Base-by-base conservation (phyloP, 495 filamentous ascomycete species). In the Cercophora samala region DNA sequence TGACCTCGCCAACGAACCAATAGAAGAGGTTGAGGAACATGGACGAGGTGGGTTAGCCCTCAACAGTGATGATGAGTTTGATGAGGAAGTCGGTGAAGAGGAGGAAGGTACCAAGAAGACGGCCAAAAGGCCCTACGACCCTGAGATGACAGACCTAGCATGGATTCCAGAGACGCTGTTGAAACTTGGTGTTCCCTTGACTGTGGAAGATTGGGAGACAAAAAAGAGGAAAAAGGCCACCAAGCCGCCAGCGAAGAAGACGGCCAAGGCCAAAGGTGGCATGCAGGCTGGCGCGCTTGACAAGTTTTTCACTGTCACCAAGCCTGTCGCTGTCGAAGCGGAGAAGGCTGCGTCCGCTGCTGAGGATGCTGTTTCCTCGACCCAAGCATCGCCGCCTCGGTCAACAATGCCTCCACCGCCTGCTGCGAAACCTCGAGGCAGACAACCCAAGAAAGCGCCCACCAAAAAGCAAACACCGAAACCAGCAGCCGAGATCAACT, bases 131-230 rank as follows among this genome's bases (percentile, higher is more conserved):
- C 76, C 86, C 32, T 86, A 84, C n/a, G 81, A 87, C 54, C 89
- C 89, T 0, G 91, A 86, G 58, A 88, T 94, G 69, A 86, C 91
- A 3, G 86, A 87, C 32, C 75, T 86, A 46, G 72, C 82, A 3
- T 99, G 93, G 93, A 77, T 97, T 5, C 85, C 91, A 13, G 89
- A 93, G 71, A 83, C 85, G 0, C 80, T 91, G 66, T 88, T 87
- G 11, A 89, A 86, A 63, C 73, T 90, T 18, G 90, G 92, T 0
- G 82, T 91, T 60, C 92, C 91, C 21, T 76, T 89, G 15, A 84
- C 86, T n/a, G 87, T 93, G 1, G 83, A 90, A 65, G 87, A 87
- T 23, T 99, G 92, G 87, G 88, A 96, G 68, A 87, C 84, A 21
- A 81, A 86, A 51, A 77, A 80, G 60, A 78, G 85, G 62, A 77